Conservation (phyloP, 305 asterid species). For the Withania somnifera region DNA sequence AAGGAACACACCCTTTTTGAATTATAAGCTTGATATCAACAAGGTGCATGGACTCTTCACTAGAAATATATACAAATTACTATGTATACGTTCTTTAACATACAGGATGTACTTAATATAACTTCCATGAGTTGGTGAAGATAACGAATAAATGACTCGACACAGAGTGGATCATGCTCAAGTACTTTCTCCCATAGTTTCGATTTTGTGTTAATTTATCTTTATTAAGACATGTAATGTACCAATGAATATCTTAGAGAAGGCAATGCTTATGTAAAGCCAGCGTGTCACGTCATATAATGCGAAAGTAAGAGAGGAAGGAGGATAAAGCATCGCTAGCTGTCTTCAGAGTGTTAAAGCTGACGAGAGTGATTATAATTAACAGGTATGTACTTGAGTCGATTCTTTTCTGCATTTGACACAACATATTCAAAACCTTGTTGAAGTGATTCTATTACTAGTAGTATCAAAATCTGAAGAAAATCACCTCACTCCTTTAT, state of each 20-base stretch:
- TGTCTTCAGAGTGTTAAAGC: no score
- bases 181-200: background rate
- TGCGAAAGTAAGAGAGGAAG: no score
- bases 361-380: background rate
- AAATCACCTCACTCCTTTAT: background rate
- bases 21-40: background rate
- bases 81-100: background rate
- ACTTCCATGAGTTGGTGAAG: background rate
- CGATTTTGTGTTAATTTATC: background rate
- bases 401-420: no score
- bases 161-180: background rate
- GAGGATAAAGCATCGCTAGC: no score
- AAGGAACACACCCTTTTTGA: background rate
- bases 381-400: background rate
- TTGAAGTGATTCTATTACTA: background rate
- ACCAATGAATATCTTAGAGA: no score
- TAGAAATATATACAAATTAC: background rate
- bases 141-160: background rate
- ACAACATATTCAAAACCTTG: background rate
- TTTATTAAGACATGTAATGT: no score
- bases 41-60: background rate
- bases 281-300: no score
- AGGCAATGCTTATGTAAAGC: no score
- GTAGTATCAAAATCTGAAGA: background rate
- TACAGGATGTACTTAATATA: background rate